These are phyloP conservation scores for Endotrypanum monterogeii DNA, from an alignment of 208 protist genomes.

Conservation along the genomic window DNA sequence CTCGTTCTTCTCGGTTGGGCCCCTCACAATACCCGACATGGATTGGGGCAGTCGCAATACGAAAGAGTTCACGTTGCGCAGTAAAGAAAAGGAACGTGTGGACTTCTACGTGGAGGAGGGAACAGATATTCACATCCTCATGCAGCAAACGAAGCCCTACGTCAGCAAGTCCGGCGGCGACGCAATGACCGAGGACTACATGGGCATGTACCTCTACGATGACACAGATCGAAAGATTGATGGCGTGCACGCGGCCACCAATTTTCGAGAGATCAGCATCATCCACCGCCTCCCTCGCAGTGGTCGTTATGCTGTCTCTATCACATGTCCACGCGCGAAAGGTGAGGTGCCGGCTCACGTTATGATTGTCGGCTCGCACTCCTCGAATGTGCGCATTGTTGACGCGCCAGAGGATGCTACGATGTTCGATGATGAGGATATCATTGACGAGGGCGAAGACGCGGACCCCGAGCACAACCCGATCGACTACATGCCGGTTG, in stretches of 20 bases:
- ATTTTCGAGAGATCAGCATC: conserved; percentile 84
- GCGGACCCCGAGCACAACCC: conserved; percentile 26
- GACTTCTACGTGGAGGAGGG: conserved; percentile 80
- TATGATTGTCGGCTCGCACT: conserved; percentile 42
- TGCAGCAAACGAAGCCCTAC: conserved; percentile 66
- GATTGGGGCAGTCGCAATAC: conserved; percentile 44
- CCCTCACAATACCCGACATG: conserved; percentile 42
- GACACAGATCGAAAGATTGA: conserved; percentile 52
- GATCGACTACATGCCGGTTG: conserved; percentile 62
- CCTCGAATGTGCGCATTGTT: conserved; percentile 60
- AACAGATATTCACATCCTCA: conserved; percentile 70
- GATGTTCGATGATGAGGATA: conserved; percentile 78
- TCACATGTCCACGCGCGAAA: conserved; percentile 70
- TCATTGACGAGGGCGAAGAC: conserved; percentile 72
- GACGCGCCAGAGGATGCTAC: conserved; percentile 60
- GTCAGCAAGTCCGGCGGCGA: conserved; percentile 45
- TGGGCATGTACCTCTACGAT: conserved; percentile 88
- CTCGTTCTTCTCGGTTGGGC: conserved; percentile 38
- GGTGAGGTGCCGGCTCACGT: conserved; percentile 55
- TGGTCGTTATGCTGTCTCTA: conserved; percentile 68
- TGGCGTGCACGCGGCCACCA: conserved; percentile 73
- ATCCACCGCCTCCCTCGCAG: conserved; percentile 52
- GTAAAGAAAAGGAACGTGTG: conserved; percentile 66
- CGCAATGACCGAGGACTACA: conserved; percentile 77
- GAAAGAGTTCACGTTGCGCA: conserved; percentile 32